These are phyloP conservation scores for Roridomyces roridus DNA, from an alignment of 768 basidiomycete species.

Conservation along the genomic window DNA sequence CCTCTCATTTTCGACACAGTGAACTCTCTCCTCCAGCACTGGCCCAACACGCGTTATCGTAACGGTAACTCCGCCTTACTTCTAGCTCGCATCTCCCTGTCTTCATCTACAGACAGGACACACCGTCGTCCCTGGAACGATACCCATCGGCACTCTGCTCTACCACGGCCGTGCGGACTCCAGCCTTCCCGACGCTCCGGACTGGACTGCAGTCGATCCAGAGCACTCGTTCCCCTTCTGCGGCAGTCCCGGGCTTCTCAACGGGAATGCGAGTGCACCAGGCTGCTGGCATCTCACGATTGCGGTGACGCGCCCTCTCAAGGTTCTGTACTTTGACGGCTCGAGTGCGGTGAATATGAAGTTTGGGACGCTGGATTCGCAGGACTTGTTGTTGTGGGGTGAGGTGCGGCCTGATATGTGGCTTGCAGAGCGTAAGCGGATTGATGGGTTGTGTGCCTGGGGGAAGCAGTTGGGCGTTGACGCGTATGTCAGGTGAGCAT, in stretches of 20 bases:
- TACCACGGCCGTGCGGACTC: conserved; percentile 28
- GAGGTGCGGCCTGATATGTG: conserved; percentile 25
- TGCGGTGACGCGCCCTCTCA: conserved; percentile 44
- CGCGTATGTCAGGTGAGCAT: conserved; percentile 48
- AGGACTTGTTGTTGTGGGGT: conserved; percentile 57
- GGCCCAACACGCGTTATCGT: too few relatives aligned
- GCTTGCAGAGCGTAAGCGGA: conserved; percentile 38
- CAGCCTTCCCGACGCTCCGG: conserved; percentile 18
- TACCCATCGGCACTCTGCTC: conserved; percentile 29
- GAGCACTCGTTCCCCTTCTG: conserved; percentile 26
- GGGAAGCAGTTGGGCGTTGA: conserved; percentile 46
- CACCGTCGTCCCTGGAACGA: conserved; percentile 27
- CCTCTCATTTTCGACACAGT: neutral
- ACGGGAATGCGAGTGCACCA: neutral
- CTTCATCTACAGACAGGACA: conserved; percentile 17
- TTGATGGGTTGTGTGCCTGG: conserved; percentile 51
- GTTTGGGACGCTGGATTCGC: conserved; percentile 49
- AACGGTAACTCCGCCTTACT: too few relatives aligned
- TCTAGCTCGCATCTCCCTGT: too few relatives aligned
- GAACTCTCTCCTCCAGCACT: too few relatives aligned
- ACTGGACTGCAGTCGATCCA: conserved; percentile 30
- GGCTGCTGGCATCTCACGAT: conserved; percentile 50
- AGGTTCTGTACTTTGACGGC: conserved; percentile 59
- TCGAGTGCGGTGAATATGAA: conserved; percentile 52
- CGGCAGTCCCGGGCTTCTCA: neutral